Evolutionary conservation across 2,329 filamentous ascomycete genomes (phyloP).

Genomic region (Fusarium sp.): DNA sequence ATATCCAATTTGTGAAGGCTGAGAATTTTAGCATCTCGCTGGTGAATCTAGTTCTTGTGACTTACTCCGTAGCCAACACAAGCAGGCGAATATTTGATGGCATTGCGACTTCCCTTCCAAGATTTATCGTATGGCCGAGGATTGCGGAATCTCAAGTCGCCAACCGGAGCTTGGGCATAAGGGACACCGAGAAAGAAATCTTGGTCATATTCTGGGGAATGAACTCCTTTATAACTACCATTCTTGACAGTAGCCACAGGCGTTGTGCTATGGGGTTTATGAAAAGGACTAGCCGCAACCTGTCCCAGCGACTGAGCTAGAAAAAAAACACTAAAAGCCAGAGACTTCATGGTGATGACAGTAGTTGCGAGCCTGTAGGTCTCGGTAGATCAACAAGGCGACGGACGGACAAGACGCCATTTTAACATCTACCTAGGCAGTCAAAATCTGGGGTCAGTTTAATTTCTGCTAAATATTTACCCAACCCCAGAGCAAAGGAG

Average conservation of each 20-base stretch:
- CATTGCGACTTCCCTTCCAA: conserved; percentile 54
- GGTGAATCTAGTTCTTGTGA: background rate
- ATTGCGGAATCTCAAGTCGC: conserved; percentile 62
- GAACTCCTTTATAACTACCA: conserved; percentile 59
- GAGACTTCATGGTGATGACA: background rate
- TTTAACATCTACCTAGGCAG: background rate
- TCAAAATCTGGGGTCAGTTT: background rate
- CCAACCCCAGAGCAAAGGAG: background rate
- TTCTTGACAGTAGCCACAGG: conserved; percentile 45
- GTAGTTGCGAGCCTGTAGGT: background rate
- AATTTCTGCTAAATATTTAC: background rate
- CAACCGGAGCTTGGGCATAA: conserved; percentile 63
- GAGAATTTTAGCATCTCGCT: background rate
- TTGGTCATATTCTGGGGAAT: conserved; percentile 55
- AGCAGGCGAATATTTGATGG: conserved; percentile 46
- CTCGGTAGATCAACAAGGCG: background rate
- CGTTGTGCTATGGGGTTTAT: background rate
- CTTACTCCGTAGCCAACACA: conserved; percentile 24
- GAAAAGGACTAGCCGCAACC: background rate
- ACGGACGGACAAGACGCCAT: background rate
- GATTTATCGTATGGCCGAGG: conserved; percentile 59
- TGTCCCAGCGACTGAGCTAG: background rate
- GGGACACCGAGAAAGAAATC: conserved; percentile 67
- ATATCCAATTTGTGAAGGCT: conserved; percentile 8
- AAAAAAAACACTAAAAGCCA: background rate